A percentile compares a stretch with the other conserved stretches of the same genome.
Conservation (phyloP, 148 eudicot genomes). For the Persicaria maculosa region DNA sequence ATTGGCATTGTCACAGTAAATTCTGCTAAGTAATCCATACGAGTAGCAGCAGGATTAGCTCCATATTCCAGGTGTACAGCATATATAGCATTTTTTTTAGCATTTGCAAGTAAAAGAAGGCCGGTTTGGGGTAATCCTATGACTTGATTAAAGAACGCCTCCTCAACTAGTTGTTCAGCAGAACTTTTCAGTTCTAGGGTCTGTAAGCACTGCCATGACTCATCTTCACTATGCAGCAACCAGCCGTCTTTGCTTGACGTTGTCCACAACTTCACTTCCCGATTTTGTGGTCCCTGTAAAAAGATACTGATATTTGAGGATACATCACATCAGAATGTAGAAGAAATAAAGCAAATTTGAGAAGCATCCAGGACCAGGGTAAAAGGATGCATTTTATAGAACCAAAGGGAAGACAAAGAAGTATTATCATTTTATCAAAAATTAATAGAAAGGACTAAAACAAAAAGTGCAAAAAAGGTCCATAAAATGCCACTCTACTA, state of each 20-base stretch:
- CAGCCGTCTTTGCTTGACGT: constrained; percentile 94
- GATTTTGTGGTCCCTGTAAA: constrained; percentile 76
- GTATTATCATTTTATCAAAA: too few relatives aligned
- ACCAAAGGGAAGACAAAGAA: too few relatives aligned
- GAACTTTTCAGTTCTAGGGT: constrained; percentile 79
- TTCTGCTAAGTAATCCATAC: constrained; percentile 90
- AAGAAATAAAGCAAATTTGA: too few relatives aligned
- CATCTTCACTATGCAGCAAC: constrained; percentile 93
- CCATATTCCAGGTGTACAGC: constrained; percentile 91
- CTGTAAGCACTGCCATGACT: constrained; percentile 87
- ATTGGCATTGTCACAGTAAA: constrained; percentile 99
- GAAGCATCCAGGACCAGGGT: too few relatives aligned
- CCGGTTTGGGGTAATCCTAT: constrained; percentile 76
- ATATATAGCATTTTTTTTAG: constrained; percentile 92
- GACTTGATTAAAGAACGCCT: constrained; percentile 88
- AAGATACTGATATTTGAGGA: background rate
- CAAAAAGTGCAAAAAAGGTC: background rate
- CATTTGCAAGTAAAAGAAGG: constrained; percentile 86
- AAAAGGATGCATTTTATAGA: too few relatives aligned
- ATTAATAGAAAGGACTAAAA: too few relatives aligned
- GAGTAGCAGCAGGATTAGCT: constrained; percentile 54
- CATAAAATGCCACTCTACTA: background rate
- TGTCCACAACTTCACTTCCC: constrained; percentile 84
- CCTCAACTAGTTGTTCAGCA: constrained; percentile 48
- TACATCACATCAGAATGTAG: background rate